Evolutionary conservation across 2,329 filamentous ascomycete genomes (phyloP).

Genomic region (Claviceps paspali): DNA sequence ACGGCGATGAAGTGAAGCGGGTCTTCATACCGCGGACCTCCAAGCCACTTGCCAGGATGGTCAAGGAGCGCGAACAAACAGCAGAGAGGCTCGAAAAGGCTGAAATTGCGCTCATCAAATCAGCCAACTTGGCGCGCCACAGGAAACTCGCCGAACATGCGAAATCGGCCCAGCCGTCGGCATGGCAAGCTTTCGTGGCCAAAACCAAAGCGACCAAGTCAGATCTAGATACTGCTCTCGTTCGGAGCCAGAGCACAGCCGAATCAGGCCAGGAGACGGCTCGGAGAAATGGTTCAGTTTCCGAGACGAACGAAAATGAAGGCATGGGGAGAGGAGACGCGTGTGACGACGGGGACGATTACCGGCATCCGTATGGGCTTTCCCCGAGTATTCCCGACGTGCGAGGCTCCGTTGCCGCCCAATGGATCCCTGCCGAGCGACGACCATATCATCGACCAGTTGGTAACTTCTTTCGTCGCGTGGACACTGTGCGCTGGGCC

Average conservation of each 20-base stretch:
- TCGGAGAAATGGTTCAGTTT: no score
- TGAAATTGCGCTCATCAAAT: constrained; percentile 71
- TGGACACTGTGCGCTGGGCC: constrained; percentile 88
- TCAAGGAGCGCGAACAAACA: constrained; percentile 65
- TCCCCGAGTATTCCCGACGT: constrained; percentile 22
- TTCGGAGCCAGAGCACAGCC: constrained; percentile 2
- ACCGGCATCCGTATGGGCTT: constrained; percentile 23
- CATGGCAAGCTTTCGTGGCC: neutral
- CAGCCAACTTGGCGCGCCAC: constrained; percentile 55
- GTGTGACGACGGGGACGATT: constrained; percentile 17
- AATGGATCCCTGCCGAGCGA: constrained; percentile 58
- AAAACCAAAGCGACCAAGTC: constrained; percentile 2
- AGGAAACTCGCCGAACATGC: constrained; percentile 18
- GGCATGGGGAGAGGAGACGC: no score
- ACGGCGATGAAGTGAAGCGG: constrained; percentile 65
- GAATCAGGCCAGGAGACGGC: no score
- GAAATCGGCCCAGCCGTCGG: neutral
- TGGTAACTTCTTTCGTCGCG: constrained; percentile 64
- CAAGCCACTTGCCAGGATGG: constrained; percentile 62
- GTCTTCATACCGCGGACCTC: constrained; percentile 74
- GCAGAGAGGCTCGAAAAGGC: constrained; percentile 74
- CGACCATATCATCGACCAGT: constrained; percentile 59
- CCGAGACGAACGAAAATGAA: no score
- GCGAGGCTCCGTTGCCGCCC: constrained; percentile 44
- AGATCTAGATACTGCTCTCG: constrained; percentile 3